phyloP scores from a whole-genome alignment of 1,139 yeast genomes.

The Debaryomycetaceae sp. region DNA sequence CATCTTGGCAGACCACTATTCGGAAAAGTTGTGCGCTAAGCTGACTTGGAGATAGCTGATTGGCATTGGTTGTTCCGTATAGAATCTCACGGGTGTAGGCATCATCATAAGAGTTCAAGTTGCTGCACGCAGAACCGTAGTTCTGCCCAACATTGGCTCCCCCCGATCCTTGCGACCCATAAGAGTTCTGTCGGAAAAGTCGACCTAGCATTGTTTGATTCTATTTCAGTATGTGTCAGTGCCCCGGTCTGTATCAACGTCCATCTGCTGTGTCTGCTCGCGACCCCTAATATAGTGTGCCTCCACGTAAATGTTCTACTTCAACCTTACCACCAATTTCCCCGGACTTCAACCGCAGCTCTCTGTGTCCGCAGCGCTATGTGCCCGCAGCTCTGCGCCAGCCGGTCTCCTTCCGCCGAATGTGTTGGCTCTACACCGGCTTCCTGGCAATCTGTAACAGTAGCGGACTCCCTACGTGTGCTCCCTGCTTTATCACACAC shows the following conservation, averaged over 20 bases:
- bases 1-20: slow-evolving; percentile 50
- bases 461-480: too few species aligned
- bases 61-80: slow-evolving; percentile 37
- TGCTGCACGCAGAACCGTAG: background rate
- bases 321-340: too few species aligned
- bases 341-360: too few species aligned
- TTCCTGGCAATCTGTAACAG: too few species aligned
- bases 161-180: background rate
- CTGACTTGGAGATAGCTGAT: slow-evolving; percentile 26
- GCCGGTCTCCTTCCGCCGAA: too few species aligned
- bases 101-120: slow-evolving; percentile 35
- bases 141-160: background rate
- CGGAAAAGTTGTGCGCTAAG: slow-evolving; percentile 38
- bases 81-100: slow-evolving; percentile 40
- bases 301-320: too few species aligned
- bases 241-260: background rate
- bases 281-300: too few species aligned
- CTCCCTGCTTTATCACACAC: too few species aligned
- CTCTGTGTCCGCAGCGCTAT: too few species aligned
- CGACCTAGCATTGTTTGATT: slow-evolving; percentile 23
- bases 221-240: background rate
- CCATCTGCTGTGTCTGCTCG: background rate
- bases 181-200: slow-evolving; percentile 19
- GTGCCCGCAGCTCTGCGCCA: too few species aligned
- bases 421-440: too few species aligned